Conservation (phyloP, 23 red algal genomes). For the Gracilaria domingensis region DNA sequence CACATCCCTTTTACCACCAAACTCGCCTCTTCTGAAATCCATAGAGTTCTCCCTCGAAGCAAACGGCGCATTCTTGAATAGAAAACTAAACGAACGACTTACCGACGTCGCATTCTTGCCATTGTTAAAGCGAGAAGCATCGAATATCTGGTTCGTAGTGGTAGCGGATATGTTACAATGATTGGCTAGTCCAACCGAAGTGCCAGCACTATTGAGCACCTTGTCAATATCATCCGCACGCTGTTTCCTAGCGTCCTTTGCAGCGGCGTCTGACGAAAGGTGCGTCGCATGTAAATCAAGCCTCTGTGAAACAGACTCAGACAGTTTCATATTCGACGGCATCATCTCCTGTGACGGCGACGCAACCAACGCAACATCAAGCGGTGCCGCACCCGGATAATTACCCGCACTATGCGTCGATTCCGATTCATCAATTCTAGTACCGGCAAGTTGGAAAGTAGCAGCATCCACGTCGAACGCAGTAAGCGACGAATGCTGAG, state of each 20-base stretch:
- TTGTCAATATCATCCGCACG: conserved; percentile 66
- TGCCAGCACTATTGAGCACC: conserved; percentile 57
- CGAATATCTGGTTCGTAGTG: conserved; percentile 36
- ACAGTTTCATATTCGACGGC: conserved; percentile 38
- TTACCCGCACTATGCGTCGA: not conserved
- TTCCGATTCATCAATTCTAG: conserved; percentile 35
- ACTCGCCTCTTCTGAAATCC: conserved; percentile 58
- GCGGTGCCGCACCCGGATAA: not conserved
- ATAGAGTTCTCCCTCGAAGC: conserved; percentile 66
- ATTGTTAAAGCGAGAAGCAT: conserved; percentile 19
- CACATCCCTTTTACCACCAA: conserved; percentile 54
- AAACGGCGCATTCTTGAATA: conserved; percentile 48
- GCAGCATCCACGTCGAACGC: conserved; percentile 57
- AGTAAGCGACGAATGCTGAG: not conserved
- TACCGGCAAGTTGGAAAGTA: conserved; percentile 50
- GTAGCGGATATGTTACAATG: conserved; percentile 28
- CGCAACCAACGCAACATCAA: not conserved
- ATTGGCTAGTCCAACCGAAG: conserved; percentile 22
- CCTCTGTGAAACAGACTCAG: not conserved
- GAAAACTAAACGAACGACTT: conserved; percentile 63
- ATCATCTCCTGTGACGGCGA: conserved; percentile 13
- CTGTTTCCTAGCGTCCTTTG: conserved; percentile 24
- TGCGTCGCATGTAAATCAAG: not conserved
- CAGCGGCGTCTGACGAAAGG: conserved; percentile 15
- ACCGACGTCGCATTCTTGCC: conserved; percentile 58